Evolutionary conservation across 2,329 filamentous ascomycete genomes (phyloP).

Genomic region (Gaeumannomyces sp.): DNA sequence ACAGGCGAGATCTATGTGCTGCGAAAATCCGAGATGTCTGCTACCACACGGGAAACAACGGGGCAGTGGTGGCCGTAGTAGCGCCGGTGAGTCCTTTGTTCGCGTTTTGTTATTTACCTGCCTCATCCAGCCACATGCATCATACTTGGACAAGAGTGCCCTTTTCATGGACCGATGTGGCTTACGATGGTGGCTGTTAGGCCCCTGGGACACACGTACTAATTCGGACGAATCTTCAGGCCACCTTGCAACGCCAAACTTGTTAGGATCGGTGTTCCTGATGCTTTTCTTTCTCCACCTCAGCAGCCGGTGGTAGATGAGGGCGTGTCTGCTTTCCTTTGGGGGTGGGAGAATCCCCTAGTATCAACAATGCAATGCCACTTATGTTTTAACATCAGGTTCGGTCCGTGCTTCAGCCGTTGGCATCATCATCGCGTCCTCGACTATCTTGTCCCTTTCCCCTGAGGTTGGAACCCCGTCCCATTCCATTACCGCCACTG

Average conservation of each 20-base stretch:
- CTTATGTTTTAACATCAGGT: too few species aligned
- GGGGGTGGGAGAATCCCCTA: too few species aligned
- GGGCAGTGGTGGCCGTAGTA: neutral
- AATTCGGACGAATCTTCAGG: neutral
- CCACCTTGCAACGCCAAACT: neutral
- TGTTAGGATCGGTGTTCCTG: neutral
- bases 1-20: conserved; percentile 62
- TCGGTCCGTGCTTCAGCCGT: too few species aligned
- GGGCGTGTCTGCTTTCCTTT: too few species aligned
- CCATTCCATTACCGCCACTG: too few species aligned
- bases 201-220: neutral
- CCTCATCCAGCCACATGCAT: neutral
- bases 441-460: too few species aligned
- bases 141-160: neutral
- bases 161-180: neutral
- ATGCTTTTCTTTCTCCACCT: neutral
- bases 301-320: neutral
- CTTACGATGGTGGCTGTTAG: neutral
- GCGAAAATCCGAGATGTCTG: conserved; percentile 19
- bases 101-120: neutral
- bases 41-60: conserved; percentile 6
- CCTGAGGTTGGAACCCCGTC: too few species aligned
- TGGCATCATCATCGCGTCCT: too few species aligned
- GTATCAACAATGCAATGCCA: too few species aligned
- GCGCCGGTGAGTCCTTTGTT: neutral